Conservation (phyloP, 169 alveolate species). For the Plasmodium vivax region DNA sequence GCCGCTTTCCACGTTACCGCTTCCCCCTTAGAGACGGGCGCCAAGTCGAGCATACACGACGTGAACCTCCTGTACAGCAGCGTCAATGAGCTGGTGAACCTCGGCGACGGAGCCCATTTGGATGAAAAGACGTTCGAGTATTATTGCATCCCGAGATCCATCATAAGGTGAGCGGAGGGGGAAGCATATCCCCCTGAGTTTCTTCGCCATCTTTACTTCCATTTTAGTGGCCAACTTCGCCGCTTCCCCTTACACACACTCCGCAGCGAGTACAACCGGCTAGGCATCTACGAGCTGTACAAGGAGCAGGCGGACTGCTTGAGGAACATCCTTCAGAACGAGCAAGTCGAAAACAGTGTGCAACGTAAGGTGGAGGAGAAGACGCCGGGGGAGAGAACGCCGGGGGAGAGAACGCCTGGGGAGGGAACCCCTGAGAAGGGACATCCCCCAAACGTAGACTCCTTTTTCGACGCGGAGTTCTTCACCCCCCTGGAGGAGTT, state of each 20-base stretch:
- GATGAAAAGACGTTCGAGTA: conserved; percentile 11
- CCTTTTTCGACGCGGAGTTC: conserved; percentile 1
- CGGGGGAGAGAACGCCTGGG: not conserved
- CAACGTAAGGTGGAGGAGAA: not conserved
- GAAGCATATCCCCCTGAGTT: not conserved
- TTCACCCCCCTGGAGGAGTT: conserved; percentile 20
- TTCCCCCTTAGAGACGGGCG: conserved; percentile 30
- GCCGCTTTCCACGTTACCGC: too few species aligned
- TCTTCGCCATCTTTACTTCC: not conserved
- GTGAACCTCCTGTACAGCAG: conserved; percentile 5
- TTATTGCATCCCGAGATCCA: conserved; percentile 44
- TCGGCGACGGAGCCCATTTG: not conserved
- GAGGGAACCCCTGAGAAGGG: not conserved
- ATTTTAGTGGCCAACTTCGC: not conserved
- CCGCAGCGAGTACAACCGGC: conserved; percentile 33
- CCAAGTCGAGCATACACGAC: conserved; percentile 19
- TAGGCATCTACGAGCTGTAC: conserved; percentile 26
- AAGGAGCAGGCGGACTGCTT: conserved; percentile 47
- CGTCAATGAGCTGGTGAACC: not conserved
- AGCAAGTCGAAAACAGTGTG: conserved; percentile 8
- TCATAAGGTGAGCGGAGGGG: conserved; percentile 8
- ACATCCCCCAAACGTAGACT: not conserved
- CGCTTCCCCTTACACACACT: not conserved
- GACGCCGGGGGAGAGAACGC: not conserved
- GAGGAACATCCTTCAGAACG: conserved; percentile 20